These are phyloP conservation scores for Spizellomyces sp. DNA, from an alignment of 192 early-diverging fungal genomes.

Conservation along the genomic window DNA sequence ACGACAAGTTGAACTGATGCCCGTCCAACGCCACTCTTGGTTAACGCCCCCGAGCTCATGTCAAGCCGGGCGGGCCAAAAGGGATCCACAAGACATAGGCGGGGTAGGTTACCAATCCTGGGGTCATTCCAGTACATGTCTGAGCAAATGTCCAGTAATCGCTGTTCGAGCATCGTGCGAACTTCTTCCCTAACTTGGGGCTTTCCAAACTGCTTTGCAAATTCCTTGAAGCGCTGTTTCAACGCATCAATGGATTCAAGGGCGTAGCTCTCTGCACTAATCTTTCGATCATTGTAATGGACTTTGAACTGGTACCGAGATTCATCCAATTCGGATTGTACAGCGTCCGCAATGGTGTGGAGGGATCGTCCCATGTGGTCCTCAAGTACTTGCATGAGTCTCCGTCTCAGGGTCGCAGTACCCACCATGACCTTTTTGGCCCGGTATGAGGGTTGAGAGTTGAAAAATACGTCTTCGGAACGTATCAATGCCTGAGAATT, in stretches of 20 bases:
- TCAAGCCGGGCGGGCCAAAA: constrained; percentile 88
- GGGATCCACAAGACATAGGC: constrained; percentile 52
- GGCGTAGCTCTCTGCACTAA: constrained; percentile 94
- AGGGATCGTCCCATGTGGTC: constrained; percentile 87
- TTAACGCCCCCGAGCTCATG: constrained; percentile 80
- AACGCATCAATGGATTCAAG: constrained; percentile 91
- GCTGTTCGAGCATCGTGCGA: constrained; percentile 86
- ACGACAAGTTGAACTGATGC: constrained; percentile 91
- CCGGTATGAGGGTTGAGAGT: constrained; percentile 57
- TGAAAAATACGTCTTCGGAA: constrained; percentile 65
- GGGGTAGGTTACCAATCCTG: constrained; percentile 67
- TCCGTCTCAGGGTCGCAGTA: constrained; percentile 79
- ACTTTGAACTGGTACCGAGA: constrained; percentile 98
- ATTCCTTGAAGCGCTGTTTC: constrained; percentile 94
- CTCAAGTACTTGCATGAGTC: constrained; percentile 88
- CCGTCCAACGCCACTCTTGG: constrained; percentile 92
- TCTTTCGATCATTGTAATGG: constrained; percentile 94
- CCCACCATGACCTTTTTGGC: constrained; percentile 78
- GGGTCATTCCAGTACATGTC: constrained; percentile 91
- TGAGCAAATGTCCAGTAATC: constrained; percentile 86
- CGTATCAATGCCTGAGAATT: constrained; percentile 44
- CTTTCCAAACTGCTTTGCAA: constrained; percentile 89
- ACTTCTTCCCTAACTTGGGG: constrained; percentile 92
- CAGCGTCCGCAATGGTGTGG: constrained; percentile 83
- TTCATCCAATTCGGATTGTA: constrained; percentile 94